phyloP scores from a whole-genome alignment of 1,284 basidiomycete species.

The Uromyces viciae-fabae region DNA sequence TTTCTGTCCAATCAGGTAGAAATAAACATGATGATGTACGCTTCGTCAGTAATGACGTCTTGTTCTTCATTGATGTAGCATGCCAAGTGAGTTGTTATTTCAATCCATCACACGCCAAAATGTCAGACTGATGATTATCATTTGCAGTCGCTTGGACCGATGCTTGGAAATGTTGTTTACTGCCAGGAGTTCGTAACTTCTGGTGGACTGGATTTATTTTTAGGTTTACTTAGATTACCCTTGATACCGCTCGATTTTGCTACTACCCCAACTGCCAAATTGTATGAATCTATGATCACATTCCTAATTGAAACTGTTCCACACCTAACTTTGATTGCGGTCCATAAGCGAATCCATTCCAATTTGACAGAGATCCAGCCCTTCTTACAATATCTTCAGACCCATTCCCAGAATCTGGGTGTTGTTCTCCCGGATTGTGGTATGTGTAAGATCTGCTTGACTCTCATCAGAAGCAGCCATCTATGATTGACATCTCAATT shows the following conservation, averaged over 20 bases:
- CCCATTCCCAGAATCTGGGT: slow-evolving; percentile 63
- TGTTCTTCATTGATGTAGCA: no score
- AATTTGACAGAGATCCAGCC: slow-evolving; percentile 65
- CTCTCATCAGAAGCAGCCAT: slow-evolving; percentile 43
- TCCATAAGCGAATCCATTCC: slow-evolving; percentile 68
- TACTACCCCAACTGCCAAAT: slow-evolving; percentile 72
- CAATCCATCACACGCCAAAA: no score
- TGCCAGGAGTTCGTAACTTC: slow-evolving; percentile 83
- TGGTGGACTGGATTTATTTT: slow-evolving; percentile 71
- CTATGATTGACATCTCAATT: neutral
- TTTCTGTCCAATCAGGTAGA: no score
- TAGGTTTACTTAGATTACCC: slow-evolving; percentile 73
- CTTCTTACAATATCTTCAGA: slow-evolving; percentile 65
- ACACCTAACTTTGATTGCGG: slow-evolving; percentile 67
- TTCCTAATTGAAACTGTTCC: slow-evolving; percentile 82
- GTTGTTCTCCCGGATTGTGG: slow-evolving; percentile 64
- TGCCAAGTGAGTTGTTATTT: no score
- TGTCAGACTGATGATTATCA: no score
- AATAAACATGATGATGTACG: no score
- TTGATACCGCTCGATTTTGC: slow-evolving; percentile 87
- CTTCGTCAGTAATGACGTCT: no score
- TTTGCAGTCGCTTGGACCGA: slow-evolving; percentile 86
- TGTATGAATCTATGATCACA: slow-evolving; percentile 79
- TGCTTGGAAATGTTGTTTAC: slow-evolving; percentile 81
- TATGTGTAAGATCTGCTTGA: no score